Evolutionary conservation across 306 rosid genomes (phyloP).

Genomic region (Castanospermum australe): DNA sequence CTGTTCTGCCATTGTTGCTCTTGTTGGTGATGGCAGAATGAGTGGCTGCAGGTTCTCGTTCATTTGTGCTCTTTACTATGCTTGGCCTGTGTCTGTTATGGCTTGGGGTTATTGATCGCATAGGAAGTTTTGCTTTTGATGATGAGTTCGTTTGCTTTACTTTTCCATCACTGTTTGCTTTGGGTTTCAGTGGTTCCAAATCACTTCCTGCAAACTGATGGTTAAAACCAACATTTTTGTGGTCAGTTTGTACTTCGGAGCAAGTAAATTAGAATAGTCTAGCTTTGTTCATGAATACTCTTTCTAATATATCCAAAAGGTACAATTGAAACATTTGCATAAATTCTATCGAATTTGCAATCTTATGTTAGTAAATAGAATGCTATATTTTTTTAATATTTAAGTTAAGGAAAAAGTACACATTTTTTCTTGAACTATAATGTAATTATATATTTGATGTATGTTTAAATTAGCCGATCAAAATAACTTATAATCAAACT

Average conservation of each 20-base stretch:
- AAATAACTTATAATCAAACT: too few relatives aligned
- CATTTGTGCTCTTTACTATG: conserved; percentile 25
- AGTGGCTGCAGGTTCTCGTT: conserved; percentile 3
- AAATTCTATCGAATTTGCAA: not conserved
- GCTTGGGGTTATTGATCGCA: conserved; percentile 50
- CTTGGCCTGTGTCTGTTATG: conserved; percentile 36
- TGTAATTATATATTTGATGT: too few relatives aligned
- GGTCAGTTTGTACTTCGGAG: not conserved
- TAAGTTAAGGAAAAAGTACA: too few relatives aligned
- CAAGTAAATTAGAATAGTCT: not conserved
- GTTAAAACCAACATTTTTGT: not conserved
- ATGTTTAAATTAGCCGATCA: too few relatives aligned
- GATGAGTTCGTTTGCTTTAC: conserved; percentile 27
- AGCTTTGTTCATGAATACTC: not conserved
- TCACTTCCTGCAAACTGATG: conserved; percentile 51
- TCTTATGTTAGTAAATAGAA: not conserved
- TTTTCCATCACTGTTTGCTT: conserved; percentile 31
- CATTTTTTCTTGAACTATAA: too few relatives aligned
- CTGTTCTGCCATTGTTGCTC: conserved; percentile 1
- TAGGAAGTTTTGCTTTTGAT: conserved; percentile 32
- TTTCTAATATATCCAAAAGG: not conserved
- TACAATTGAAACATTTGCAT: not conserved
- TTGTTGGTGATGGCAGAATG: not conserved
- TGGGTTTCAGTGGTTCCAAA: conserved; percentile 37
- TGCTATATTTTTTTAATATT: too few relatives aligned